Base-by-base conservation (phyloP, 208 protist species). In the Leishmania tarentolae region DNA sequence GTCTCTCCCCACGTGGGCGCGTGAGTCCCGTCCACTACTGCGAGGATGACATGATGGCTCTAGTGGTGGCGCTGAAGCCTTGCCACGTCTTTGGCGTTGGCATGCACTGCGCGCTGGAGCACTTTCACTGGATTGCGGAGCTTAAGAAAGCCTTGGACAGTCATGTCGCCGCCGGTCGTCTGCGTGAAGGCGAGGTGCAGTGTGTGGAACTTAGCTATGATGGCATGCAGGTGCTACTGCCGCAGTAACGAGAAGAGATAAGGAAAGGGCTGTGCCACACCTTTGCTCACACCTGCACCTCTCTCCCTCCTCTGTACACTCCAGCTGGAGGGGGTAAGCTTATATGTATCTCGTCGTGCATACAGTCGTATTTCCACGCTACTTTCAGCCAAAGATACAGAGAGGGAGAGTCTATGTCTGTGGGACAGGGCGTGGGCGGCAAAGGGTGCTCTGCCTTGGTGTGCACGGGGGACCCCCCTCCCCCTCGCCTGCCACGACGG, bases 21-120 rank as follows among this genome's bases (percentile, higher is more conserved):
- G 53, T 77, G 57, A 88, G 82, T 53, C 65, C 85, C 11, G 85
- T 88, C 66, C 92, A 97, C 85, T 94, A 89, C 82, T 90, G 88
- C 79, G 87, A 91, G 79, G 91, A 97, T 66, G 91, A 93, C 69
- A 84, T 89, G 52, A 70, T 91, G 59, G 84, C 82, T 15, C 86
- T 97, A 50, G 87, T 93, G 1, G 65, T 78, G 42, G 66, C 50
- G 21, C 79, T 95, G 17, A 88, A 90, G 61, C 92, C 92, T 9
- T 59, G 80, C 21, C 83, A 87, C 13, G 91, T 90, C 40, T 95
- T 88, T 80, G 82, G 85, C 9, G 87, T 93, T 35, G 94, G 92
- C 13, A 97, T 96, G 94, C 94, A 92, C 76, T 97, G 94, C 78
- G 86, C 92, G 13, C 52, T 97, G 31, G 85, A 92, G 80, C 89